Percentiles rank a stretch among this genome's conserved stretches.
Conservation (phyloP, 768 basidiomycete genomes). For the Tremella fuciformis region DNA sequence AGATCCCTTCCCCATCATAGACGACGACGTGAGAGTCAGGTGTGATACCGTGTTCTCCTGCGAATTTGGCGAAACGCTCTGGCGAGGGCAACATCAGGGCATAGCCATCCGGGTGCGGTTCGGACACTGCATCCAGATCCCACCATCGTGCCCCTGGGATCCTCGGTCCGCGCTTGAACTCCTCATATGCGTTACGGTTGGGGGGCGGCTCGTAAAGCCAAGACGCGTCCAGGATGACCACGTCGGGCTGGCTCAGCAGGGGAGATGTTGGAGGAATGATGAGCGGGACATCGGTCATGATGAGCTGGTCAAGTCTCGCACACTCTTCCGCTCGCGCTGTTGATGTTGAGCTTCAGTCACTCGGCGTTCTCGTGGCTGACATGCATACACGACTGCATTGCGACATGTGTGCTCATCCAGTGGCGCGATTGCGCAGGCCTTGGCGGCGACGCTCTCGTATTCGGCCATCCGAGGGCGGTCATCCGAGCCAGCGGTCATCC, state of each 20-base stretch:
- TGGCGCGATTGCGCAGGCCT: no score
- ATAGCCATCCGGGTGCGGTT: not conserved
- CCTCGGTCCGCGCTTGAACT: not conserved
- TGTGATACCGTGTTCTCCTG: not conserved
- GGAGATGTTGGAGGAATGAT: not conserved
- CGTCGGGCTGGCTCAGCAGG: not conserved
- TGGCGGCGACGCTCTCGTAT: no score
- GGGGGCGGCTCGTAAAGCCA: not conserved
- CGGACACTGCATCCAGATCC: not conserved
- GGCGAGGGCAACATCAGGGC: slow-evolving; percentile 3
- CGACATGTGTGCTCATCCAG: no score
- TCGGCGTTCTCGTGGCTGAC: no score
- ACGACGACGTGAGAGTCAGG: not conserved
- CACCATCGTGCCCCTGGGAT: not conserved
- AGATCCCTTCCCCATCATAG: not conserved
- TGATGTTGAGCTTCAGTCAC: no score
- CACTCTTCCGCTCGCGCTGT: no score
- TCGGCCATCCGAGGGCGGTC: no score
- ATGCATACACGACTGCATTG: no score
- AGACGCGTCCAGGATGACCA: not conserved
- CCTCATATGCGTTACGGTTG: not conserved
- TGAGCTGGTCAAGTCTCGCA: no score
- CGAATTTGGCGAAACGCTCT: not conserved
- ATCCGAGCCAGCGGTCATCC: no score
- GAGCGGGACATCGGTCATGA: not conserved